phyloP scores from a whole-genome alignment of 1,284 basidiomycete species.

The Schizophyllum commune region DNA sequence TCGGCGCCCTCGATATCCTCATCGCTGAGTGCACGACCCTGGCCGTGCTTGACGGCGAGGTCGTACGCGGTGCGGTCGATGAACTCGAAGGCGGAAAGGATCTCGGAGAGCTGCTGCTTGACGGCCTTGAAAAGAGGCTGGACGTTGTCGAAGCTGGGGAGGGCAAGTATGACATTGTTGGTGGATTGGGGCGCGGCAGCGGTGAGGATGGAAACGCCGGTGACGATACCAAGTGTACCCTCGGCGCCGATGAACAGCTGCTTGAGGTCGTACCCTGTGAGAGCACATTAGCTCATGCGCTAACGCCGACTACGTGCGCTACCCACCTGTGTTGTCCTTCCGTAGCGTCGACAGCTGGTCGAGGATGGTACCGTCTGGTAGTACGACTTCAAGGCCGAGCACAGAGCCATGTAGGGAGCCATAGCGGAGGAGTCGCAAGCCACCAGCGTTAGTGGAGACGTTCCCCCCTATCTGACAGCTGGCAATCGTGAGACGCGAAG shows the following conservation, averaged over 20 bases:
- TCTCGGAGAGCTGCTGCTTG: constrained; percentile 83
- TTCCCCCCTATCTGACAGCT: constrained; percentile 99
- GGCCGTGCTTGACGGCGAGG: constrained; percentile 72
- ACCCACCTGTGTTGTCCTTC: constrained; percentile 94
- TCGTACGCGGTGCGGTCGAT: constrained; percentile 89
- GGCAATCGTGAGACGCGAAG: constrained; percentile 6
- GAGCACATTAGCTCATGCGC: constrained; percentile 4
- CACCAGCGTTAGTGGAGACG: constrained; percentile 96
- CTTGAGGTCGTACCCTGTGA: constrained; percentile 91
- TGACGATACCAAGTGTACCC: constrained; percentile 93
- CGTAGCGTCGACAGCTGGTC: constrained; percentile 79
- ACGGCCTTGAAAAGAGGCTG: constrained; percentile 63
- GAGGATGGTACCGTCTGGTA: constrained; percentile 94
- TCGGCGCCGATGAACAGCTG: constrained; percentile 98
- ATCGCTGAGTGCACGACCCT: constrained; percentile 58
- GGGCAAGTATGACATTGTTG: constrained; percentile 73
- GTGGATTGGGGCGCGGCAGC: constrained; percentile 80
- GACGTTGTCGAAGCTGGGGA: constrained; percentile 69
- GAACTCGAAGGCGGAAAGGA: constrained; percentile 97
- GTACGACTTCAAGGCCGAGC: constrained; percentile 93
- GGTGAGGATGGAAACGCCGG: constrained; percentile 93
- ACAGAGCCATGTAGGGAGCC: constrained; percentile 95
- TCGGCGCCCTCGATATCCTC: constrained; percentile 69
- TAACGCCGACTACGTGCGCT: background rate
- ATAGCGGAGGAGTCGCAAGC: constrained; percentile 88